Evolutionary conservation across 805 yeast species (phyloP).

Genomic region (Zygoascus tannicola): DNA sequence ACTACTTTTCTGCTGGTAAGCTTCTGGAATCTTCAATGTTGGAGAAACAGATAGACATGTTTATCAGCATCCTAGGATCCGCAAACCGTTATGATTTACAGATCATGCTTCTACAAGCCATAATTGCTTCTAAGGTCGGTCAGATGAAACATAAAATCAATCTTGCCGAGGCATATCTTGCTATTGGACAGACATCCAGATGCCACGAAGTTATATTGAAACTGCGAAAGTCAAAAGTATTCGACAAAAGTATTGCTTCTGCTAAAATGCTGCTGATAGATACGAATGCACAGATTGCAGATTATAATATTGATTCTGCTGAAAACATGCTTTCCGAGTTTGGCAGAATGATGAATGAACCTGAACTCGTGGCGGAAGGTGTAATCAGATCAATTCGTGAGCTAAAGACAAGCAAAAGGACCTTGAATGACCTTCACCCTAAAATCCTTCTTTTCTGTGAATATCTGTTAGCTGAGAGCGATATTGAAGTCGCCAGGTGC

Average conservation of each 20-base stretch:
- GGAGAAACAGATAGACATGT: not conserved
- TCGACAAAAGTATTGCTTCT: not conserved
- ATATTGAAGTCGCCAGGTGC: not conserved
- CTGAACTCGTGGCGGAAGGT: no score
- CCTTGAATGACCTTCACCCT: not conserved
- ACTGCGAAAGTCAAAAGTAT: no score
- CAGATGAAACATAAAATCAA: not conserved
- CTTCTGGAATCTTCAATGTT: not conserved
- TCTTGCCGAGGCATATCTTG: not conserved
- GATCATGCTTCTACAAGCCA: not conserved
- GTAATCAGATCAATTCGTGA: not conserved
- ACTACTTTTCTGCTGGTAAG: no score
- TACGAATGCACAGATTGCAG: not conserved
- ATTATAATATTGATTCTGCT: not conserved
- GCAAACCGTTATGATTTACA: not conserved
- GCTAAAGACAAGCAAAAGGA: not conserved
- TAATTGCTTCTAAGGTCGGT: not conserved
- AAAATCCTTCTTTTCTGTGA: not conserved
- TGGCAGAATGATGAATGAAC: no score
- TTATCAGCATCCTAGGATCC: not conserved
- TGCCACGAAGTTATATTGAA: no score
- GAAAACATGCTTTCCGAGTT: no score
- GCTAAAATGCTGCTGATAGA: not conserved
- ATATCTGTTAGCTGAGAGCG: not conserved
- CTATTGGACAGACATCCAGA: not conserved